A percentile compares a stretch with the other conserved stretches of the same genome.
These are phyloP conservation scores for Alternaria triticimaculans DNA, from an alignment of 2,329 filamentous ascomycete species.

Conservation along the genomic window DNA sequence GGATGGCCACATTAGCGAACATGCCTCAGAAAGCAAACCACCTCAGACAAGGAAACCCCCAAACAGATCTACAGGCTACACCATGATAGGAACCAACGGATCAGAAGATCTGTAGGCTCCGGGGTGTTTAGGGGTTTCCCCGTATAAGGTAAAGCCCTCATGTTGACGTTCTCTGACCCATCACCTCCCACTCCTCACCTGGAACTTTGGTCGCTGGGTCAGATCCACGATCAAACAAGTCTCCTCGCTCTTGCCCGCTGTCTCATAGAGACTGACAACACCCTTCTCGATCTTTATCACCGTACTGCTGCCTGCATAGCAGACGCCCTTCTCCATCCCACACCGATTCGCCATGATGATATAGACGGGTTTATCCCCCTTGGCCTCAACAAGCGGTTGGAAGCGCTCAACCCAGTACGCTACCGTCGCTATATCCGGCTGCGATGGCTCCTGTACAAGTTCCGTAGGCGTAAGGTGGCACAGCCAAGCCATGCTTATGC, in stretches of 20 bases:
- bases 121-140: not conserved
- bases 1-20: not conserved
- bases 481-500: conserved; percentile 81
- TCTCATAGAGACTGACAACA: conserved; percentile 71
- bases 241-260: conserved; percentile 74
- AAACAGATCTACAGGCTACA: not conserved
- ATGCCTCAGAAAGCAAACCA: not conserved
- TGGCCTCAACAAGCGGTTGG: conserved; percentile 61
- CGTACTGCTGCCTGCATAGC: conserved; percentile 77
- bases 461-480: conserved; percentile 62
- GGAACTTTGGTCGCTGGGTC: conserved; percentile 46
- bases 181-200: conserved; percentile 39
- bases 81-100: not conserved
- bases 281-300: conserved; percentile 71
- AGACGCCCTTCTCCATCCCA: conserved; percentile 69
- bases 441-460: conserved; percentile 53
- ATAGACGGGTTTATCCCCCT: conserved; percentile 61
- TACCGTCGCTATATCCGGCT: conserved; percentile 75
- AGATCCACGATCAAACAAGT: conserved; percentile 74
- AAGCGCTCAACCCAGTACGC: conserved; percentile 78
- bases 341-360: conserved; percentile 75
- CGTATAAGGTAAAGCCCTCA: not conserved
- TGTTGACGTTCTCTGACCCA: not conserved
- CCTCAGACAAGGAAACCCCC: not conserved
- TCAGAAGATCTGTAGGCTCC: not conserved